A percentile compares a stretch with the other conserved stretches of the same genome.
Evolutionary conservation across 345 rosid genomes (phyloP).

Genomic region (Turritis glabra): DNA sequence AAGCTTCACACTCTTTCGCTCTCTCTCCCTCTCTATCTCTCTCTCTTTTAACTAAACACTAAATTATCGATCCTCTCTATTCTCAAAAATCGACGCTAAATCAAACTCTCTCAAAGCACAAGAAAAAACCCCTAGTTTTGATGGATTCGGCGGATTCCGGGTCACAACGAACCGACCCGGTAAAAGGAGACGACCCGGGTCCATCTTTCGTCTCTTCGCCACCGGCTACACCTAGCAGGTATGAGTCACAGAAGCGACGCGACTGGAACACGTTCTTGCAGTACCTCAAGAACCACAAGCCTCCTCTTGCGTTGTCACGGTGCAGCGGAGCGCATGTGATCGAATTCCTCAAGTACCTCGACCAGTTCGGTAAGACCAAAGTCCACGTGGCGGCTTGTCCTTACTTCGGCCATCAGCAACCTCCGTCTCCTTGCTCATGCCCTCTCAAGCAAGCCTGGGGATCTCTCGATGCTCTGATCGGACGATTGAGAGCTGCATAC

Average conservation of each 20-base stretch:
- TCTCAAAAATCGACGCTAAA: constrained; percentile 7
- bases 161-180: constrained; percentile 30
- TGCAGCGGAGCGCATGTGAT: constrained; percentile 78
- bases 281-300: constrained; percentile 67
- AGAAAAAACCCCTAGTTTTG: constrained; percentile 33
- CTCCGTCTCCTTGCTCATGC: constrained; percentile 65
- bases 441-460: constrained; percentile 82
- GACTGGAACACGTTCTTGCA: constrained; percentile 82
- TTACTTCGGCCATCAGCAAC: constrained; percentile 60
- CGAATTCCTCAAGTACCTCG: constrained; percentile 68
- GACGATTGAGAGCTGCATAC: constrained; percentile 73
- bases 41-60: constrained; percentile 20
- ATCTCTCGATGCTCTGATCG: constrained; percentile 75
- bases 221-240: constrained; percentile 48
- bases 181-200: constrained; percentile 28
- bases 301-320: constrained; percentile 55
- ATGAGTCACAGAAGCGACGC: constrained; percentile 69
- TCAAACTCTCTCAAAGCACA: constrained; percentile 3
- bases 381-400: constrained; percentile 62
- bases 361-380: constrained; percentile 75
- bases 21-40: neutral
- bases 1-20: constrained; percentile 30
- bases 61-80: neutral
- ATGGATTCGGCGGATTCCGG: constrained; percentile 46
- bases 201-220: constrained; percentile 34